phyloP scores from a whole-genome alignment of 345 rosid species.

The Chamaenerion angustifolium region DNA sequence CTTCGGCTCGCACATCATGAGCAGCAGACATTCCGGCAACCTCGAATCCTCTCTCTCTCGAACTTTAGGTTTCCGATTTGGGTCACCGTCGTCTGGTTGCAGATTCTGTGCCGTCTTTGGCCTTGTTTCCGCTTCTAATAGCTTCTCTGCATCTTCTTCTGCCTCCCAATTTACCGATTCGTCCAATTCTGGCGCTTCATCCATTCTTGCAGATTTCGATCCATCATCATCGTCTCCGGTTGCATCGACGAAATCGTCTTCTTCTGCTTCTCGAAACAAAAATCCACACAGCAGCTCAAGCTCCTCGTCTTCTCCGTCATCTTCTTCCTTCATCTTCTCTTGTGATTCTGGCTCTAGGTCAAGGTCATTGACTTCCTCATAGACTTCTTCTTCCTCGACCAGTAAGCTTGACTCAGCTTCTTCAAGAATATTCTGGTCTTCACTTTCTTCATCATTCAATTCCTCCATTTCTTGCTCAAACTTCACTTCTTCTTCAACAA shows the following conservation, averaged over 20 bases:
- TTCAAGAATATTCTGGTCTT: neutral
- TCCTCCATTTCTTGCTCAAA: conserved; percentile 16
- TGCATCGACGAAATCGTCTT: neutral
- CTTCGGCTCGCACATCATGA: conserved; percentile 98
- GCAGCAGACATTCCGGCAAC: conserved; percentile 71
- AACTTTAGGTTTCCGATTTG: neutral
- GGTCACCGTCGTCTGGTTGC: neutral
- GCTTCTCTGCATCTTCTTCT: conserved; percentile 5
- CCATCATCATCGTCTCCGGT: conserved; percentile 1
- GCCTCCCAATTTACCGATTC: neutral
- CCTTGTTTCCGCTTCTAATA: conserved; percentile 1
- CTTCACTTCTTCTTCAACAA: conserved; percentile 6
- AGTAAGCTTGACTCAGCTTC: conserved; percentile 2
- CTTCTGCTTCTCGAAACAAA: neutral
- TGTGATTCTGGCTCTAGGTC: neutral
- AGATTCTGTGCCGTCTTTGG: neutral
- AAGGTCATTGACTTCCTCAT: neutral
- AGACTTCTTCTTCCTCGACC: conserved; percentile 5
- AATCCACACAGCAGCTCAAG: neutral
- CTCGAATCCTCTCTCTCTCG: conserved; percentile 17
- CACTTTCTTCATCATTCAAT: conserved; percentile 1
- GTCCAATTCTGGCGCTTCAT: no score
- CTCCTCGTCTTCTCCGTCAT: conserved; percentile 5
- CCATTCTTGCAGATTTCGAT: neutral
- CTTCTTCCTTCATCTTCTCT: conserved; percentile 8